These are phyloP conservation scores for Casuarina equisetifolia DNA, from an alignment of 306 rosid species.

Conservation along the genomic window DNA sequence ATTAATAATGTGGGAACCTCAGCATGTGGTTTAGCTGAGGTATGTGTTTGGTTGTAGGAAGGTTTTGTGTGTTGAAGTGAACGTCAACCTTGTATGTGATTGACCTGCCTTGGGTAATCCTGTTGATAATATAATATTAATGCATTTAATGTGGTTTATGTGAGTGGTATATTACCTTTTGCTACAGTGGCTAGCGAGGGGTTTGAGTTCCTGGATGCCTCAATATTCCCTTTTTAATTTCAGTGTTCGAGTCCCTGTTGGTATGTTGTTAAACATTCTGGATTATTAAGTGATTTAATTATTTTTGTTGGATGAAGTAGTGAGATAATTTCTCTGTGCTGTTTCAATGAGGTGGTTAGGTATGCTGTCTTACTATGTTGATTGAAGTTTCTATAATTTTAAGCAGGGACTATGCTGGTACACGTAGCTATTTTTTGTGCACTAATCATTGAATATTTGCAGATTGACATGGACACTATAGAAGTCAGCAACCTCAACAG, in stretches of 20 bases:
- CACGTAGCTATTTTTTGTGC: conserved; percentile 5
- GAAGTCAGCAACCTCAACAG: conserved; percentile 99
- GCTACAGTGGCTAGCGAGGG: not conserved
- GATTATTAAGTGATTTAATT: not conserved
- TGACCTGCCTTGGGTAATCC: not conserved
- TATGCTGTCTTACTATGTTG: conserved; percentile 2
- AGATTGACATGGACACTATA: conserved; percentile 99
- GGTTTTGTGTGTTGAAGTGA: not conserved
- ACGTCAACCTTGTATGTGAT: not conserved
- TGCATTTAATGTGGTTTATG: not conserved
- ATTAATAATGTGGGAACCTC: not conserved
- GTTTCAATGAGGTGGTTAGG: not conserved
- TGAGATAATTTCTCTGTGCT: not conserved
- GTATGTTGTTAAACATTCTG: not conserved
- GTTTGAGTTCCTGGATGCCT: not conserved
- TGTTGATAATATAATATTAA: not conserved
- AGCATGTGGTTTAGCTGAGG: not conserved
- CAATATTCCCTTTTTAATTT: not conserved
- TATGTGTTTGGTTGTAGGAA: not conserved
- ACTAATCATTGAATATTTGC: conserved; percentile 36
- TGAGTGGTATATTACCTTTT: not conserved
- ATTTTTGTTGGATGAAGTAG: not conserved
- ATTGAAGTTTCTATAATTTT: conserved; percentile 14
- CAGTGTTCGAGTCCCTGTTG: not conserved
- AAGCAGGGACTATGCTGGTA: conserved; percentile 16